Conservation (phyloP, 2,329 filamentous ascomycete genomes). For the Sphaerulina vaccinii region DNA sequence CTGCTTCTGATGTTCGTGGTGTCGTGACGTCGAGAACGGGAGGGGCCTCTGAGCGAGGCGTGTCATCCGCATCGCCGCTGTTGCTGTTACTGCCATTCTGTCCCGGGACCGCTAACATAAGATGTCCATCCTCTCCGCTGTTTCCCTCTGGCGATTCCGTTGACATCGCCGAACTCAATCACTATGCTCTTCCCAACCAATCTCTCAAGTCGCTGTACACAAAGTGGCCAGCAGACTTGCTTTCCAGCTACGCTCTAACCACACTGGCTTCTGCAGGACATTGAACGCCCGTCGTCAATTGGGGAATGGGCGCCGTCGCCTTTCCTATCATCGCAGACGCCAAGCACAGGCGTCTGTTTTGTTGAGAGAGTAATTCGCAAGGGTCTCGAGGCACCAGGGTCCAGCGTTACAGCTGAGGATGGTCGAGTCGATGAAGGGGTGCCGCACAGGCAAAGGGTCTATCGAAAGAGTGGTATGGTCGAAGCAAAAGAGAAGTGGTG, state of each 20-base stretch:
- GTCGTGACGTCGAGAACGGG: conserved; percentile 31
- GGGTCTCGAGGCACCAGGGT: background rate
- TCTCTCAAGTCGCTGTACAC: conserved; percentile 6
- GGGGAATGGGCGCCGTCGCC: conserved; percentile 15
- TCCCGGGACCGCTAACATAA: conserved; percentile 3
- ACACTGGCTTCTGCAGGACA: conserved; percentile 35
- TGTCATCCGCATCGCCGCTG: conserved; percentile 39
- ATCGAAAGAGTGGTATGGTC: background rate
- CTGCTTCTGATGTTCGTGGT: conserved; percentile 21
- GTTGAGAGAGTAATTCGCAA: conserved; percentile 14
- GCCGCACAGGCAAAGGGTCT: background rate
- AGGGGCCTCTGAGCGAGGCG: conserved; percentile 43
- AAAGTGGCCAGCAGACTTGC: conserved; percentile 10
- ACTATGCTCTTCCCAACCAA: conserved; percentile 4
- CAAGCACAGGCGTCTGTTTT: conserved; percentile 13
- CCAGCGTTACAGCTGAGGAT: background rate
- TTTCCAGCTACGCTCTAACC: conserved; percentile 26
- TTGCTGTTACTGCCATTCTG: conserved; percentile 13
- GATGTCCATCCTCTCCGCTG: conserved; percentile 7
- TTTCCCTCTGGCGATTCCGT: conserved; percentile 23
- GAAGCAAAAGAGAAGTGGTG: background rate
- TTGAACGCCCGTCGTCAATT: conserved; percentile 23
- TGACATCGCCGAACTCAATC: conserved; percentile 26
- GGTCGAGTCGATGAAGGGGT: background rate
- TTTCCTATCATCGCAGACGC: conserved; percentile 26